phyloP scores from a whole-genome alignment of 805 yeast species.

The Pichia occidentalis region DNA sequence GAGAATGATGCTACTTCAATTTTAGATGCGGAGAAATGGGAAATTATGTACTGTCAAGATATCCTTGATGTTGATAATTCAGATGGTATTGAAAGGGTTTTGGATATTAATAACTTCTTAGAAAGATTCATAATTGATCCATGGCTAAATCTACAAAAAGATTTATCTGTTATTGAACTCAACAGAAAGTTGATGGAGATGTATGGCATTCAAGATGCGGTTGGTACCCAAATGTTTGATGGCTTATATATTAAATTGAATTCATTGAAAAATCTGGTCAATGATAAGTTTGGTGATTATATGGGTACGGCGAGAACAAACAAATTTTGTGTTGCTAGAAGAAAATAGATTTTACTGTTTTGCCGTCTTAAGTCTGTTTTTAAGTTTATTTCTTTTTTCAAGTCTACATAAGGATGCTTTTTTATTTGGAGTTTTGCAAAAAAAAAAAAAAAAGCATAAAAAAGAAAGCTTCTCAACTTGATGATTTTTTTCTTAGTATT shows the following conservation, averaged over 20 bases:
- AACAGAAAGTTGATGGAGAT: slow-evolving; percentile 18
- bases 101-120: slow-evolving; percentile 1
- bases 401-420: no score
- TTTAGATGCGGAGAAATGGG: slow-evolving; percentile 38
- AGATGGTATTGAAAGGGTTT: slow-evolving; percentile 35
- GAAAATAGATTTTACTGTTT: slow-evolving; percentile 1
- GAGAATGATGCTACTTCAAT: slow-evolving; percentile 27
- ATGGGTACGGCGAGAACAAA: slow-evolving; percentile 11
- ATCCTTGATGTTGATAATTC: slow-evolving; percentile 51
- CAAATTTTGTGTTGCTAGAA: slow-evolving; percentile 15
- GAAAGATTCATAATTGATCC: slow-evolving; percentile 6
- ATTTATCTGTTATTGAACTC: slow-evolving; percentile 15
- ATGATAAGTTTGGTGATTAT: not conserved
- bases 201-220: slow-evolving; percentile 13
- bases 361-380: not conserved
- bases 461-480: no score
- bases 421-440: no score
- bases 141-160: slow-evolving; percentile 14
- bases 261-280: not conserved
- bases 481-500: no score
- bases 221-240: slow-evolving; percentile 14
- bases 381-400: not conserved
- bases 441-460: no score
- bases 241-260: slow-evolving; percentile 3
- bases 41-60: slow-evolving; percentile 38